Conservation (phyloP, 2,329 filamentous ascomycete species). For the Grosmannia huntii region DNA sequence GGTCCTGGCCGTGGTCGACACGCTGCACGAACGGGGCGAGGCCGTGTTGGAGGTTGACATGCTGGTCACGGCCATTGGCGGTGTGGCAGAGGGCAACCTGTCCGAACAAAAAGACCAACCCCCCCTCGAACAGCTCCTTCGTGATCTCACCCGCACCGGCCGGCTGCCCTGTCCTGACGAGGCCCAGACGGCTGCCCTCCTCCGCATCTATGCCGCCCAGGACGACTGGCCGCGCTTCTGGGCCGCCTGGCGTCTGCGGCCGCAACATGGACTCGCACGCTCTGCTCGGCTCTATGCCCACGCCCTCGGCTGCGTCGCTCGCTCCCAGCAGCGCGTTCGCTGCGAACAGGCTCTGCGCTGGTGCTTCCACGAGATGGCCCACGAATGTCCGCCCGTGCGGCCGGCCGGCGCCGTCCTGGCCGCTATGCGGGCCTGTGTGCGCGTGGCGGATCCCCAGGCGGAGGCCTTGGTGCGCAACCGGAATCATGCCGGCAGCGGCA, state of each 20-base stretch:
- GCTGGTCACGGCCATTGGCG: constrained; percentile 35
- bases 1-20: constrained; percentile 29
- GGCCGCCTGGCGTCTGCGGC: constrained; percentile 44
- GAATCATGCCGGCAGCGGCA: constrained; percentile 12
- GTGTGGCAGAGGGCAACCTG: constrained; percentile 23
- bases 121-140: constrained; percentile 33
- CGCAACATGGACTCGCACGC: constrained; percentile 35
- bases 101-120: too few species aligned
- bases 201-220: constrained; percentile 32
- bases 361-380: constrained; percentile 45
- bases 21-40: constrained; percentile 32
- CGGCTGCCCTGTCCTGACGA: constrained; percentile 25
- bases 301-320: constrained; percentile 36
- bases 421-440: constrained; percentile 40
- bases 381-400: constrained; percentile 37
- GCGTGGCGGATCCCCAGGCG: constrained; percentile 39
- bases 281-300: constrained; percentile 40
- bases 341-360: constrained; percentile 37
- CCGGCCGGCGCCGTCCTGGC: constrained; percentile 30
- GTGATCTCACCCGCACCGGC: constrained; percentile 15
- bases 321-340: constrained; percentile 26
- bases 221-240: constrained; percentile 45
- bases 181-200: constrained; percentile 25
- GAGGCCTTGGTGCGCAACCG: constrained; percentile 15
- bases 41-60: constrained; percentile 31